These are phyloP conservation scores for Graphilbum sp. DNA, from an alignment of 2,329 filamentous ascomycete species.

Conservation along the genomic window DNA sequence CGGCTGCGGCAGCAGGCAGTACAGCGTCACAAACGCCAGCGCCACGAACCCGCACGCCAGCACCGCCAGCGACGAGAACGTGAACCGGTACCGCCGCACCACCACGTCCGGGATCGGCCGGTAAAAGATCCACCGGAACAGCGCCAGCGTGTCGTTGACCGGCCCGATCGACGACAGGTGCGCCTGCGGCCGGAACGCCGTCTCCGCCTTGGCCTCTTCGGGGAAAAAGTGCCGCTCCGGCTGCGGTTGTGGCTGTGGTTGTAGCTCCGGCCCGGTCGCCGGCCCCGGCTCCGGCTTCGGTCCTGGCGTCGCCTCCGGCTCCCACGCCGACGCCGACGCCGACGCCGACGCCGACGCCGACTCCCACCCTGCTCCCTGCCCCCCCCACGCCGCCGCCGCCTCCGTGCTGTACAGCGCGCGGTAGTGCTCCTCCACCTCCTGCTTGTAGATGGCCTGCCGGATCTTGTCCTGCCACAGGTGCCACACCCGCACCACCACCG, in stretches of 20 bases:
- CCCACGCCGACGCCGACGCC: conserved; percentile 15
- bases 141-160: conserved; percentile 64
- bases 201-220: conserved; percentile 37
- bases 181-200: conserved; percentile 46
- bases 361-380: background rate
- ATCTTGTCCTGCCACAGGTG: conserved; percentile 91
- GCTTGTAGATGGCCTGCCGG: conserved; percentile 74
- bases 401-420: conserved; percentile 34
- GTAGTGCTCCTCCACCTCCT: conserved; percentile 55
- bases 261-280: too few relatives aligned
- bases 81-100: conserved; percentile 50
- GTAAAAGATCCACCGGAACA: conserved; percentile 81
- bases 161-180: conserved; percentile 58
- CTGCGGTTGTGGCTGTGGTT: too few relatives aligned
- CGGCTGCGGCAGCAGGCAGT: conserved; percentile 75
- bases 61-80: conserved; percentile 67
- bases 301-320: too few relatives aligned
- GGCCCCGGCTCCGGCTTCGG: too few relatives aligned
- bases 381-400: conserved; percentile 24
- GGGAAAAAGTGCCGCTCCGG: conserved; percentile 60
- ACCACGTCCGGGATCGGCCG: conserved; percentile 62
- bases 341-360: conserved; percentile 22
- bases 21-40: conserved; percentile 57
- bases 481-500: conserved; percentile 59
- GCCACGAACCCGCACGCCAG: conserved; percentile 51